Evolutionary conservation across 2,329 filamentous ascomycete genomes (phyloP).

Genomic region (Fusarium armeniacum): DNA sequence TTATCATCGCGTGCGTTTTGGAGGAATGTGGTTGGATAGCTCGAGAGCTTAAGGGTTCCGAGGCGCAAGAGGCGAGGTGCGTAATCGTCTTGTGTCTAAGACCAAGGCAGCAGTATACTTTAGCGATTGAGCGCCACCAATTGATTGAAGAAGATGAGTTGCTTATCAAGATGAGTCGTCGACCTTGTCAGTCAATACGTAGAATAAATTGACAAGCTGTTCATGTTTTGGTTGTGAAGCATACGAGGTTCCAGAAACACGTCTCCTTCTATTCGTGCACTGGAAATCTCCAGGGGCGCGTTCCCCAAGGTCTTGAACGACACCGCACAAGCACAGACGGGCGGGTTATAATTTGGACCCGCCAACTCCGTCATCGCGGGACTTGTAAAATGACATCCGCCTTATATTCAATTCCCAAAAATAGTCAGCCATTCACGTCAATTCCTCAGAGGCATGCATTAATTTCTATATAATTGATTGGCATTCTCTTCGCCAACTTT

Average conservation of each 20-base stretch:
- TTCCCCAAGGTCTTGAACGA: slow-evolving; percentile 17
- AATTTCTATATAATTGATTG: slow-evolving; percentile 21
- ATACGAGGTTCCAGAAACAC: slow-evolving; percentile 33
- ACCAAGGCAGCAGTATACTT: slow-evolving; percentile 34
- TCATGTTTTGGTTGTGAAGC: slow-evolving; percentile 39
- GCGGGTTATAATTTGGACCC: slow-evolving; percentile 42
- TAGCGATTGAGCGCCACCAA: slow-evolving; percentile 20
- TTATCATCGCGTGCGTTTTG: slow-evolving; percentile 43
- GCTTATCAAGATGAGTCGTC: slow-evolving; percentile 2
- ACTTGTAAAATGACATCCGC: slow-evolving; percentile 30
- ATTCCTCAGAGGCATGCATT: neutral
- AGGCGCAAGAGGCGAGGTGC: slow-evolving; percentile 34
- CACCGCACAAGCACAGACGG: neutral
- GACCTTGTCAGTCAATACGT: neutral
- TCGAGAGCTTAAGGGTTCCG: slow-evolving; percentile 31
- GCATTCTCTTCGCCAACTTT: slow-evolving; percentile 14
- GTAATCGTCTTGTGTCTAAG: slow-evolving; percentile 25
- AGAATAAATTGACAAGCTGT: slow-evolving; percentile 10
- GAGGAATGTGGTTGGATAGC: slow-evolving; percentile 21
- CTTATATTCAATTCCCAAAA: slow-evolving; percentile 15
- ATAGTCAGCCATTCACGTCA: neutral
- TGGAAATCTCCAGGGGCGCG: slow-evolving; percentile 41
- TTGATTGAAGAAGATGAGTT: slow-evolving; percentile 4
- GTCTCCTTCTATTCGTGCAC: slow-evolving; percentile 30
- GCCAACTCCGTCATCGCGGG: slow-evolving; percentile 42